These are phyloP conservation scores for Metarhizium sp. DNA, from an alignment of 2,329 filamentous ascomycete species.

Conservation along the genomic window DNA sequence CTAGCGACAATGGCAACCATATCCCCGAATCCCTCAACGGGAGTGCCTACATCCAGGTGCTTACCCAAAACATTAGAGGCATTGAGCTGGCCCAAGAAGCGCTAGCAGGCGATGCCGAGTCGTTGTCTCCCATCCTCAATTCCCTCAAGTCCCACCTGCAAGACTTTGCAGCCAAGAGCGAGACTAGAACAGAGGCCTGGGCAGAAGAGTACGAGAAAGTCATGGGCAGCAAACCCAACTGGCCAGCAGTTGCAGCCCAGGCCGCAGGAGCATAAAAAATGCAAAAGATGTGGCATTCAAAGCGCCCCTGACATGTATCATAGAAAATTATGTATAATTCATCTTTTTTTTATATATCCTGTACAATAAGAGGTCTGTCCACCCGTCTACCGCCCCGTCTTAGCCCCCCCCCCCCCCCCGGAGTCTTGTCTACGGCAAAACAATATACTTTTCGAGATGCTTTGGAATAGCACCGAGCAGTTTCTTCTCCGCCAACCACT, in stretches of 20 bases:
- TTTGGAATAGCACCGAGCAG: constrained; percentile 72
- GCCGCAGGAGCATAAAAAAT: background rate
- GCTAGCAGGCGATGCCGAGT: constrained; percentile 19
- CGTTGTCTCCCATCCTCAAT: constrained; percentile 29
- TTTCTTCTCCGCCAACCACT: constrained; percentile 83
- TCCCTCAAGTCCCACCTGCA: constrained; percentile 27
- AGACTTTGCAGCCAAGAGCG: constrained; percentile 15
- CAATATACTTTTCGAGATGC: constrained; percentile 87
- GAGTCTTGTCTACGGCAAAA: constrained; percentile 53
- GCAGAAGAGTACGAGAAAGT: constrained; percentile 16
- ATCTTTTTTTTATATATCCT: constrained; percentile 1
- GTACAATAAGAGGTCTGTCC: constrained; percentile 13
- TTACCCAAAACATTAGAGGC: constrained; percentile 28
- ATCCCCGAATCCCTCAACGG: constrained; percentile 13
- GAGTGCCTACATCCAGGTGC: constrained; percentile 15
- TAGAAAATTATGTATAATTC: constrained; percentile 13
- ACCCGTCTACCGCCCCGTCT: background rate
- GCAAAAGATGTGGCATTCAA: background rate
- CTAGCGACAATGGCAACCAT: constrained; percentile 2
- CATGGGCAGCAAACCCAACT: constrained; percentile 18
- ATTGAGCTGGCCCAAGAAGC: constrained; percentile 35
- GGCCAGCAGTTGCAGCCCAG: constrained; percentile 11
- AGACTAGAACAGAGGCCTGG: constrained; percentile 12
- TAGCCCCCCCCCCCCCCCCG: background rate
- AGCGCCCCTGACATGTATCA: background rate